Conservation (phyloP, 257 asterid species). For the Solanum sitiens region DNA sequence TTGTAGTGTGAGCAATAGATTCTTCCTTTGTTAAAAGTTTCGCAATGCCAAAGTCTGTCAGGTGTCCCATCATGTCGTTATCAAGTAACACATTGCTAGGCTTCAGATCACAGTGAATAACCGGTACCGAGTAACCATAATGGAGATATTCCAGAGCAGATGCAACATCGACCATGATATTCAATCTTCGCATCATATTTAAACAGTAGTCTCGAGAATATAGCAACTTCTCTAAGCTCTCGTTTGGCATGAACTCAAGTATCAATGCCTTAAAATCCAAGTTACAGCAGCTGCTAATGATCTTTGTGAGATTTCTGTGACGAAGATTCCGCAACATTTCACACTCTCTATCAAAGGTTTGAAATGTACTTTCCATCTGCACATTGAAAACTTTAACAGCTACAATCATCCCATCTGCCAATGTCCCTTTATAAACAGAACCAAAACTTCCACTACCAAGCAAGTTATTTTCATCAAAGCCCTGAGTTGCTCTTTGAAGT, state of each 20-base stretch:
- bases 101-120: conserved; percentile 21
- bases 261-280: conserved; percentile 16
- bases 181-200: conserved; percentile 4
- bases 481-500: neutral
- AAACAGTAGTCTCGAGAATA: neutral
- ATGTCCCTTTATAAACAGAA: neutral
- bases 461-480: neutral
- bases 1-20: conserved; percentile 2
- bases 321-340: conserved; percentile 3
- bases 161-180: conserved; percentile 13
- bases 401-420: neutral
- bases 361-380: neutral
- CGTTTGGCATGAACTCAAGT: conserved; percentile 19
- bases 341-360: neutral
- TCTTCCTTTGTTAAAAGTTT: conserved; percentile 9
- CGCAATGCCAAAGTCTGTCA: conserved; percentile 20
- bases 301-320: conserved; percentile 18
- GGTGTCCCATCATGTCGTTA: conserved; percentile 10
- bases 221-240: conserved; percentile 12
- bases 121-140: conserved; percentile 3
- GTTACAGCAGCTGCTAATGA: conserved; percentile 15
- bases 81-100: conserved; percentile 18
- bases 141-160: conserved; percentile 20
- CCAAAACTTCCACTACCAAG: neutral
- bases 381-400: neutral